Conservation (phyloP, 2,329 filamentous ascomycete species). For the Penicillium brevicompactum region DNA sequence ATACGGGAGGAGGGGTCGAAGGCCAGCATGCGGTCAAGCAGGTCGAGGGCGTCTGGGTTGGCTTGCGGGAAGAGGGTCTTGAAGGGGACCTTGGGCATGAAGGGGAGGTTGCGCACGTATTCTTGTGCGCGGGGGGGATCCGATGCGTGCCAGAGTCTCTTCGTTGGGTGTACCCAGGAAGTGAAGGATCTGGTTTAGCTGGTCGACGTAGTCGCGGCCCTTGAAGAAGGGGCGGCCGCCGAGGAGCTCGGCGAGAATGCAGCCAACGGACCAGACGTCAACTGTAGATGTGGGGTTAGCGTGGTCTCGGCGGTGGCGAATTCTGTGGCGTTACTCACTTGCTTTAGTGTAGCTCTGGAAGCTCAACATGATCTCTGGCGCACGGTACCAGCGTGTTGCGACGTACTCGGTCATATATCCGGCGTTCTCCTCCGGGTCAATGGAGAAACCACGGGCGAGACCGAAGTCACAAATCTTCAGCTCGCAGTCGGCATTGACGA, state of each 20-base stretch:
- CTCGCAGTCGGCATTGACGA: conserved; percentile 98
- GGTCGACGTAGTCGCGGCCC: conserved; percentile 97
- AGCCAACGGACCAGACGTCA: conserved; percentile 98
- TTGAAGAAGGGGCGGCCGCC: conserved; percentile 99
- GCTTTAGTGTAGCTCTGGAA: conserved; percentile 99
- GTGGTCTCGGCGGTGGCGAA: conserved; percentile 3
- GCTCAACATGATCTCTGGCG: conserved; percentile 98
- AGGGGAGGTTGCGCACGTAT: conserved; percentile 94
- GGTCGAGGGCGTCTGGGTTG: conserved; percentile 92
- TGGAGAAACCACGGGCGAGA: conserved; percentile 91
- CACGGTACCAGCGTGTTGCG: conserved; percentile 96
- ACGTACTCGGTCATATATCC: conserved; percentile 99
- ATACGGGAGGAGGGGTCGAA: conserved; percentile 95
- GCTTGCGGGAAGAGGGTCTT: conserved; percentile 85
- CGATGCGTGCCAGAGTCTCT: conserved; percentile 89
- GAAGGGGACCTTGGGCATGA: conserved; percentile 93
- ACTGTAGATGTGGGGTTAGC: conserved; percentile 56
- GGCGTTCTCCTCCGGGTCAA: conserved; percentile 96
- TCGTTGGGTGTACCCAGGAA: conserved; percentile 96
- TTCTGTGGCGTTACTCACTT: conserved; percentile 65
- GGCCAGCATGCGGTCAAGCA: conserved; percentile 94
- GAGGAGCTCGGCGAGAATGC: conserved; percentile 93
- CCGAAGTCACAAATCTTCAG: conserved; percentile 99
- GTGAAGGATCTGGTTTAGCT: conserved; percentile 98
- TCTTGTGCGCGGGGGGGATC: conserved; percentile 94